phyloP scores from a whole-genome alignment of 78 protist genomes.

The Mantamonas sphyraenae region DNA sequence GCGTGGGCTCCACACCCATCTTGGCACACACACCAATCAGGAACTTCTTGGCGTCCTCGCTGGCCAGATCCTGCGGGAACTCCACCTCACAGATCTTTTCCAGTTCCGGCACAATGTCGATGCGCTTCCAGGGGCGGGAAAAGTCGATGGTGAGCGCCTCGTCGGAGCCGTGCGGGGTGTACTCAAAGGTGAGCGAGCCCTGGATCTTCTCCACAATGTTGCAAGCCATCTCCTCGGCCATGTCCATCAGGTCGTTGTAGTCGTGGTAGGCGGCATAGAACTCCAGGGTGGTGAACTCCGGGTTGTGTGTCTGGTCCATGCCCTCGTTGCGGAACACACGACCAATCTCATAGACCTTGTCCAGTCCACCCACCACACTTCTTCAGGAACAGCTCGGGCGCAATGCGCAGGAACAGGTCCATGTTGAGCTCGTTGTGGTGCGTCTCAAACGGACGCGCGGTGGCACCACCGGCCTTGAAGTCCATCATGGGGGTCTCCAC shows the following conservation, averaged over 20 bases:
- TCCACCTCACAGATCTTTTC: conserved; percentile 6
- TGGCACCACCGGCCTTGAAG: conserved; percentile 96
- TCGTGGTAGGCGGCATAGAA: conserved; percentile 99
- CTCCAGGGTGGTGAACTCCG: conserved; percentile 99
- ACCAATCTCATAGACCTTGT: conserved; percentile 99
- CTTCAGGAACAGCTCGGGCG: conserved; percentile 99
- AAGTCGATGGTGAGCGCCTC: conserved; percentile 55
- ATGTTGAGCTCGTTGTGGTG: conserved; percentile 94
- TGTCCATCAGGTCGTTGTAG: conserved; percentile 94
- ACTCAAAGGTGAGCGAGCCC: too few relatives aligned
- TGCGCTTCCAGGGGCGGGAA: conserved; percentile 63
- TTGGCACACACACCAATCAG: conserved; percentile 52
- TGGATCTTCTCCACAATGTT: too few relatives aligned
- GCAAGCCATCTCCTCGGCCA: conserved; percentile 88
- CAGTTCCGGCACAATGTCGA: conserved; percentile 47
- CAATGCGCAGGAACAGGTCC: conserved; percentile 95
- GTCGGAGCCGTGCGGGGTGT: conserved; percentile 36
- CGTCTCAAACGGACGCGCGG: conserved; percentile 98
- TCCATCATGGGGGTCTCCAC: conserved; percentile 97
- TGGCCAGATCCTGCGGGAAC: conserved; percentile 26
- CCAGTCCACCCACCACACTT: conserved; percentile 95
- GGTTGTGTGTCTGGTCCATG: conserved; percentile 98
- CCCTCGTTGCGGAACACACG: conserved; percentile 98
- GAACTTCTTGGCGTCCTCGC: conserved; percentile 41
- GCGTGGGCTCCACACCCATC: conserved; percentile 68